Base-by-base conservation (phyloP, 345 rosid genomes). In the Eucalyptus polybractea region DNA sequence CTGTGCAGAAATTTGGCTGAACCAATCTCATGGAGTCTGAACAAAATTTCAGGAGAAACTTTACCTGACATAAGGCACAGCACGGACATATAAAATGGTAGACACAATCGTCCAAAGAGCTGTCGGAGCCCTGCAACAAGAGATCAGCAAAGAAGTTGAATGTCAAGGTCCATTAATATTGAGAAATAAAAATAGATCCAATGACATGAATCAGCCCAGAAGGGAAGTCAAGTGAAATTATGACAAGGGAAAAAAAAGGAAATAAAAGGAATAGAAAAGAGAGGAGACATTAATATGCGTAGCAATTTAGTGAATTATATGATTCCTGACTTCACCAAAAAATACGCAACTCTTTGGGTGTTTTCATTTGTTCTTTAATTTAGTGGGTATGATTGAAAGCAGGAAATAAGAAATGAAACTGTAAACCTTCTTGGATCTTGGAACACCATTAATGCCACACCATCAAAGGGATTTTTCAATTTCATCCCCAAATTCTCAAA, bases 11-110 rank as follows among this genome's bases (percentile, higher is more conserved):
- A 24, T 51, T 25, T 19, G 22, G 50, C 25, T 86, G 58, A 86
- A 86, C 58, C 33, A 86, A 86, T 51, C 4, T 16, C 33, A 49
- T 51, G 58, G 58, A 86, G 87, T 27, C 15, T 86, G 58, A 50
- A 45, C 47, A 90, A 29, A 15, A 56, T 50, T n/a, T 53, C 56
- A 49, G 83, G 22, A 87, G 67, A 87, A 76, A 44, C 87, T 40
- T 72, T 31, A 96, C 99, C 98, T 97, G 99, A 76, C 94, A 93
- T 90, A 96, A 92, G 44, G 99, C 90, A 67, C 99, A 97, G 88
- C 94, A 95, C 29, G 99, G 95, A 90, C 99, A 97, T 81, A 94
- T 51, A 40, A 96, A 93, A 92, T 97, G 99, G 92, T 92, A 96
- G 90, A 94, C 58, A 88, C 90, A 97, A 92, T 96, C 99, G 50